These are phyloP conservation scores for Microbotryum lychnidis-dioicae DNA, from an alignment of 1,284 basidiomycete genomes.

Conservation along the genomic window DNA sequence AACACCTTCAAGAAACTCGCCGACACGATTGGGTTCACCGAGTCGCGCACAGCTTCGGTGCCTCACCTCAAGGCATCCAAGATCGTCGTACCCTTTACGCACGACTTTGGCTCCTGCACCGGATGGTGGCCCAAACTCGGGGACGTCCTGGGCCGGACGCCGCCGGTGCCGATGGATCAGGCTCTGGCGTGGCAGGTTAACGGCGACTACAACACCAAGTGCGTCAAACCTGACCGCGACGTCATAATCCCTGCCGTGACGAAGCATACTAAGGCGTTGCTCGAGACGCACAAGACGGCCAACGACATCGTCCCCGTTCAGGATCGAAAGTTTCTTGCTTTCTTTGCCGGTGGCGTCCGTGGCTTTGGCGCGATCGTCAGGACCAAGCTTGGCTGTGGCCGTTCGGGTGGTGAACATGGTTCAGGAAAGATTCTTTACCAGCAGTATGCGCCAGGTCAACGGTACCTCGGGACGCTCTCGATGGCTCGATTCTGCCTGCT, in stretches of 20 bases:
- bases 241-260: constrained; percentile 33
- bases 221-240: constrained; percentile 34
- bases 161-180: constrained; percentile 34
- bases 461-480: constrained; percentile 42
- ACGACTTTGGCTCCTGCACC: constrained; percentile 43
- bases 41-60: constrained; percentile 30
- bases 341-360: constrained; percentile 31
- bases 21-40: constrained; percentile 29
- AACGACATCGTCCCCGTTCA: constrained; percentile 15
- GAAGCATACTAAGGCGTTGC: constrained; percentile 27
- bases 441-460: constrained; percentile 37
- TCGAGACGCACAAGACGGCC: constrained; percentile 19
- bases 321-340: constrained; percentile 28
- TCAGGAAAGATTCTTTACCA: constrained; percentile 39
- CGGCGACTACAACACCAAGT: constrained; percentile 34
- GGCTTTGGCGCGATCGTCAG: constrained; percentile 33
- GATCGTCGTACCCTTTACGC: constrained; percentile 42
- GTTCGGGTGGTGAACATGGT: constrained; percentile 15
- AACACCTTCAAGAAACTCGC: constrained; percentile 39
- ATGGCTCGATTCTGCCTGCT: constrained; percentile 44
- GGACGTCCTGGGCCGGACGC: constrained; percentile 30
- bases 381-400: constrained; percentile 31
- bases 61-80: constrained; percentile 33
- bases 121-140: constrained; percentile 33
- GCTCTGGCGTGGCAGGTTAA: constrained; percentile 35